These are phyloP conservation scores for Penicillium atrosanguineum DNA, from an alignment of 495 filamentous ascomycete genomes.

Conservation along the genomic window DNA sequence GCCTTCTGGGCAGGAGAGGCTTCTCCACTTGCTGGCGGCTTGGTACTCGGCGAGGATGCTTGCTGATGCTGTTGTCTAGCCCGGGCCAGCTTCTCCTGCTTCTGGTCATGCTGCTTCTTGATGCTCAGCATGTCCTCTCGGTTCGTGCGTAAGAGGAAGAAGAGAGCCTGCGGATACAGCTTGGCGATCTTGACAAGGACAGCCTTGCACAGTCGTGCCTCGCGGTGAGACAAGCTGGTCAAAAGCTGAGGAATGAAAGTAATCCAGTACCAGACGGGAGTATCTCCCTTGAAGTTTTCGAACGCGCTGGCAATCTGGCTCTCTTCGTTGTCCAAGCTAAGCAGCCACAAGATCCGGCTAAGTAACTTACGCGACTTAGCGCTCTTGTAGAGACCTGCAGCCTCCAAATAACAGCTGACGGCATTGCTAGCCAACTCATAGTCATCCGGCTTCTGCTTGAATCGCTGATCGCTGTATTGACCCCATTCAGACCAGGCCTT, in stretches of 20 bases:
- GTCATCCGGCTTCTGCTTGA: slow-evolving; percentile 82
- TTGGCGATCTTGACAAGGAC: slow-evolving; percentile 94
- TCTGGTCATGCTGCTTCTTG: slow-evolving; percentile 81
- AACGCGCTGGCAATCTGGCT: slow-evolving; percentile 77
- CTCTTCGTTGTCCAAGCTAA: slow-evolving; percentile 88
- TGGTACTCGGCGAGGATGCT: slow-evolving; percentile 47
- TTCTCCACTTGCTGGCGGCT: slow-evolving; percentile 55
- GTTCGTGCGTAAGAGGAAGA: slow-evolving; percentile 89
- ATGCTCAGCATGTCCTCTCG: slow-evolving; percentile 92
- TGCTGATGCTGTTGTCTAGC: slow-evolving; percentile 37
- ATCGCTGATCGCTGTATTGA: slow-evolving; percentile 92
- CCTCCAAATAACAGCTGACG: slow-evolving; percentile 93
- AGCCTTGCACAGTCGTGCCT: slow-evolving; percentile 77
- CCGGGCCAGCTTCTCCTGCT: slow-evolving; percentile 61
- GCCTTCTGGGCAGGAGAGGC: slow-evolving; percentile 43
- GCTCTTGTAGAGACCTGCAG: slow-evolving; percentile 92
- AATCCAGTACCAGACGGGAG: slow-evolving; percentile 98
- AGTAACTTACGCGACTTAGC: slow-evolving; percentile 93
- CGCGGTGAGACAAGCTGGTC: slow-evolving; percentile 81
- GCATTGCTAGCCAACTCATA: slow-evolving; percentile 82
- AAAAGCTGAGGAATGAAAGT: slow-evolving; percentile 97
- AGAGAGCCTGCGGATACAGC: slow-evolving; percentile 88
- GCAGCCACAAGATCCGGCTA: slow-evolving; percentile 92
- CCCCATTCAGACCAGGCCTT: slow-evolving; percentile 99
- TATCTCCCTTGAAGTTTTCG: slow-evolving; percentile 92